Evolutionary conservation across 1,139 yeast genomes (phyloP), one percentile per base, ranked within the genome.

Genomic region (Candida labiduridarum): DNA sequence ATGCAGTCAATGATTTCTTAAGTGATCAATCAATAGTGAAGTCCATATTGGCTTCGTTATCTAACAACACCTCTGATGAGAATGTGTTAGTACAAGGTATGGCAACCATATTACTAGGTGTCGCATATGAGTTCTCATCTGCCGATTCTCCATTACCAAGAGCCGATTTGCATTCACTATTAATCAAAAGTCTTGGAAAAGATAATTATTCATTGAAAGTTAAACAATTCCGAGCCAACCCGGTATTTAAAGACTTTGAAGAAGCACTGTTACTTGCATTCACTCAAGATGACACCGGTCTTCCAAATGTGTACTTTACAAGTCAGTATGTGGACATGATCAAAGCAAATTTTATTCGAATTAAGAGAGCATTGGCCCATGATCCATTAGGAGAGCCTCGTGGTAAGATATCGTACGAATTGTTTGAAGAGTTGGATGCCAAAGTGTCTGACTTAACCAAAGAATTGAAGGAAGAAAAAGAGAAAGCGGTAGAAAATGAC

Each of bases 271-370:
- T 59, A 49, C 47, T 61, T 52, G 36, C 62, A 38, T 53, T 56
- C 44, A 53, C 64, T 45, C 79, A 81, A 54, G 96, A 90, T 62
- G 85, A 83, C 2, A 84, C 96, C 1, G 99, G 99, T 1, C 74
- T 92, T 38, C 99, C 98, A 0, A 82, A 84, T 51, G 89, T 92
- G 1, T 90, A 80, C 58, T 87, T 94, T 61, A 87, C 85, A 55
- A 62, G 79, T 0, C 69, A 76, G 2, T 90, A 89, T 61, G 85
- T 89, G 3, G 72, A 73, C 4, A 69, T 90, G 49, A 69, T 94
- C 46, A 86, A 84, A 56, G 95, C 87, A 8, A 88, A 89, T 59
- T 83, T 80, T 56, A 70, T 80, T 15, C 75, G 97, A 49, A 82
- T 94, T 35, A 81, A 80, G 53, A 79, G 85, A 46, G 85, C 96